Base-by-base conservation (phyloP, 495 filamentous ascomycete species). In the Chaetomium tenue region DNA sequence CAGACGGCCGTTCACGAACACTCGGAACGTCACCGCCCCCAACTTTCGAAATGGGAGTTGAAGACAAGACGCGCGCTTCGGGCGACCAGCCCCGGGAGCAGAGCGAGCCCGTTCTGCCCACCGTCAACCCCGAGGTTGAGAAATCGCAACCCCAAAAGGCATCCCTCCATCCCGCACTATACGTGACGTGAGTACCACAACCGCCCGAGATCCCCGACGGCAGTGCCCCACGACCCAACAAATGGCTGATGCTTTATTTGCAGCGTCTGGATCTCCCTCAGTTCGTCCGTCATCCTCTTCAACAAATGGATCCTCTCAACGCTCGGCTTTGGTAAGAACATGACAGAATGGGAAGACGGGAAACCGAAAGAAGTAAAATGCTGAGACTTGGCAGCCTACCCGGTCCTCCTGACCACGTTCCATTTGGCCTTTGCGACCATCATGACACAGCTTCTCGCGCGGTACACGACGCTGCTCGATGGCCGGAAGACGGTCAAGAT, bases 231-330 rank as follows among this genome's bases (percentile, higher is more conserved):
- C 39, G 25, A 23, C 23, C 25, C 46, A 42, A 46, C 46, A 52
- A n/a, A 33, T 25, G 16, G 56, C 26, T 63, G 55, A 68, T 54
- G 26, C 13, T 60, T 57, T 40, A 48, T 47, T 65, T 58, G 58
- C 75, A 98, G 93, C 67, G 77, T 85, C 72, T 98, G 94, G 94
- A 98, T 98, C 68, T 76, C 86, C 61, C 79, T 96, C 70, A 96
- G 92, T 74, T 97, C 93, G 39, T 89, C 86, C 66, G 91, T 96
- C 66, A 98, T 98, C 70, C 80, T 98, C 50, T 98, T 97, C 88
- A 98, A 98, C 88, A 98, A 98, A 86, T 93, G 90, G 86, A 92
- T 98, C 68, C 84, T 98, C 60, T 87, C 90, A 71, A 90, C 86
- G 30, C 83, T 86, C 68, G 80, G 88, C 58, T 98, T 97, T 82